phyloP scores from a whole-genome alignment of 169 alveolate species.

The Prorocentrum cordatum region DNA sequence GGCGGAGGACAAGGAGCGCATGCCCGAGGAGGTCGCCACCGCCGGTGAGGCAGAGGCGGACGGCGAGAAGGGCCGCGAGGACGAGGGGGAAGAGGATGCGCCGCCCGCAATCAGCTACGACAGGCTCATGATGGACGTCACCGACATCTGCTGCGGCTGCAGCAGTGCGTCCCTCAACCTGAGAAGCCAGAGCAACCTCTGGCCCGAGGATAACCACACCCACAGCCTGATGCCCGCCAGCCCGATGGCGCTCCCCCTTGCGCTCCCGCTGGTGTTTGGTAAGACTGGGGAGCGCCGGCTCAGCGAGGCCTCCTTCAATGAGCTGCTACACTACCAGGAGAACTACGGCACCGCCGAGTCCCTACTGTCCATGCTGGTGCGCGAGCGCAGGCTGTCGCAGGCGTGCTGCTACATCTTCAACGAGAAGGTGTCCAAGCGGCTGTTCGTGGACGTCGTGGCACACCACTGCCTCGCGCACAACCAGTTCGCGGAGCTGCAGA shows the following conservation, averaged over 20 bases:
- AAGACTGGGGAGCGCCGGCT: not conserved
- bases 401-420: slow-evolving; percentile 51
- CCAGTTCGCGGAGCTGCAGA: slow-evolving; percentile 57
- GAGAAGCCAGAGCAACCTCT: slow-evolving; percentile 44
- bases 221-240: slow-evolving; percentile 62
- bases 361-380: slow-evolving; percentile 33
- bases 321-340: slow-evolving; percentile 33
- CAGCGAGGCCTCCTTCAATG: slow-evolving; percentile 19
- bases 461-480: slow-evolving; percentile 68
- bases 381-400: slow-evolving; percentile 42
- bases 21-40: not conserved
- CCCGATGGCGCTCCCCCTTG: slow-evolving; percentile 18
- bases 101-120: slow-evolving; percentile 47
- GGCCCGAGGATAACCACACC: slow-evolving; percentile 58
- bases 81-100: slow-evolving; percentile 1
- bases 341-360: slow-evolving; percentile 60
- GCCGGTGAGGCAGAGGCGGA: not conserved
- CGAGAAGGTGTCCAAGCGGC: slow-evolving; percentile 42
- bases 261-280: not conserved
- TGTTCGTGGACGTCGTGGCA: slow-evolving; percentile 64
- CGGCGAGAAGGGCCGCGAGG: not conserved
- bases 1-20: not conserved
- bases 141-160: slow-evolving; percentile 39
- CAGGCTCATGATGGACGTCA: slow-evolving; percentile 51
- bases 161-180: slow-evolving; percentile 12